Evolutionary conservation across 306 rosid species (phyloP), one percentile per base, ranked within the genome.

Genomic region (Quercus ilex): DNA sequence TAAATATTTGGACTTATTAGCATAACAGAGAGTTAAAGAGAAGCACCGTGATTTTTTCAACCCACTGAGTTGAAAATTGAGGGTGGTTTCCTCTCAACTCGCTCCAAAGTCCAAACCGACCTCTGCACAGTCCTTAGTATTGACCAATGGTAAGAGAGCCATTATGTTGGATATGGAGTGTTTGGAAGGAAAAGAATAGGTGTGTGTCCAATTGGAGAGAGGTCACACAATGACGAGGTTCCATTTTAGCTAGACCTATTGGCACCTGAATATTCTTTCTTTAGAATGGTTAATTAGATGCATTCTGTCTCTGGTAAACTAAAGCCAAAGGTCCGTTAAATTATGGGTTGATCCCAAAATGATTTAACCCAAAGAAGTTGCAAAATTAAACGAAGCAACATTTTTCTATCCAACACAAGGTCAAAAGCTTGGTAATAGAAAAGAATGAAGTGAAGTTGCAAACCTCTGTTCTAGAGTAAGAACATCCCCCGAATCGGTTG

Each of bases 381-480:
- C 80, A 76, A 71, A 57, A 78, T 74, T 59, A 20, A 76, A 73
- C 58, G 14, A 57, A 19, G 46, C 53, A 82, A 60, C 69, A 63
- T 65, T 74, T 67, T 63, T 57, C 4, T 51, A 56, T 53, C 74
- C 58, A 25, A 60, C 74, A 55, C 75, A 74, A 79, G 73, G 51
- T 59, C 56, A 62, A 72, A 75, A 70, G 72, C 52, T 55, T n/a
- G 69, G 79, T 12, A 51, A 73, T 26, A 21, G 59, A 25, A 75
- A 64, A 78, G 14, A 74, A 21, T 55, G 69, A 75, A 43, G 25
- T 65, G 65, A 76, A 73, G 59, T 64, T 43, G 75, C 51, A 59
- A 73, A 90, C 99, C 99, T 93, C 69, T 93, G 91, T 67, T 95
- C 98, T 41, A 93, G 88, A 77, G 96, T 80, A 78, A 88, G 98